Evolutionary conservation across 257 asterid species (phyloP), one percentile per base, ranked within the genome.

Genomic region (Solanum tarapatanum): DNA sequence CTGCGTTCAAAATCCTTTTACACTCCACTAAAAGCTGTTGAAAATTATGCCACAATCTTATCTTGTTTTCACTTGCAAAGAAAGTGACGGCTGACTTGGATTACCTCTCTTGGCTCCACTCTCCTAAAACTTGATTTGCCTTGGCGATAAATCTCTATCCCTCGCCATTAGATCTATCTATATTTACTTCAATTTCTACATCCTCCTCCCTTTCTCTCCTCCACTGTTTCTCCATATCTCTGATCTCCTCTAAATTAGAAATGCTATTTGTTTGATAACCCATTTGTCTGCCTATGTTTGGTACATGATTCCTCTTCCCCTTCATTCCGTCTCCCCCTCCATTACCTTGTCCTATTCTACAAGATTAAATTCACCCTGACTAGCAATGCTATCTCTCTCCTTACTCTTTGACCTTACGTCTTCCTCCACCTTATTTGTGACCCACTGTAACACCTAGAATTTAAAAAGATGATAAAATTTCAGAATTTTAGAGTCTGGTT

Each of bases 401-500:
- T 55, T 17, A 55, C n/a, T 17, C n/a, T 55, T 55, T 55, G n/a
- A 6, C 9, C 64, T 55, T 17, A 17, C 0, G 9, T 17, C 10
- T 55, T 55, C n/a, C 2, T 17, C 10, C 10, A 17, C n/a, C 4
- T 21, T 17, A 55, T 55, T 55, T 55, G n/a, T 8, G 24, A 55
- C 24, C 24, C 10, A 55, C 11, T 0, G n/a, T 6, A 51, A 51
- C n/a, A 51, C 1, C 23, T 17, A 1, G 0, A 1, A 51, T 51
- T 17, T 51, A 17, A 51, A 17, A 51, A 17, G 1, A 6, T 0
- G 1, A 0, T 51, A 51, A 51, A 51, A 16, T 17, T 51, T 51
- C 1, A 16, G 0, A 51, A 51, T 51, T 51, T 16, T 51, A 51
- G 62, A 51, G n/a, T 51, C 0, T 51, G 8, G 62, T 17, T 51